A percentile compares a stretch with the other conserved stretches of the same genome.
phyloP scores from a whole-genome alignment of 1,284 basidiomycete genomes.

The Boletus smithii region DNA sequence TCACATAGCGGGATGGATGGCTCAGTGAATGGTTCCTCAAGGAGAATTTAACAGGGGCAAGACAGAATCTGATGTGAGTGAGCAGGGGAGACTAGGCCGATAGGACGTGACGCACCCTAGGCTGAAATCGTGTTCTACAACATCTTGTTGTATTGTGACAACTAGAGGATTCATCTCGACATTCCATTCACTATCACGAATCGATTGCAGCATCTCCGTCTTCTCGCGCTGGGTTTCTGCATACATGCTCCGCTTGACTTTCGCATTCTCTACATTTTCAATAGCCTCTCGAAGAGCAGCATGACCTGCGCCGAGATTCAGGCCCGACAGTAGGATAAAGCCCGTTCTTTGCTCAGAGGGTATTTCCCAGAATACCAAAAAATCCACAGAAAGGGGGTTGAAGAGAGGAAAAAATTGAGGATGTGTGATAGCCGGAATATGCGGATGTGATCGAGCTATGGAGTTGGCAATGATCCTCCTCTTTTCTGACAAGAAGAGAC shows the following conservation, averaged over 20 bases:
- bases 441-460: conserved; percentile 49
- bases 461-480: conserved; percentile 42
- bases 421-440: conserved; percentile 55
- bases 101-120: conserved; percentile 47
- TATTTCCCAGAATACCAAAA: conserved; percentile 73
- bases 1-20: conserved; percentile 48
- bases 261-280: conserved; percentile 55
- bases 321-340: conserved; percentile 54
- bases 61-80: conserved; percentile 48
- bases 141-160: conserved; percentile 43
- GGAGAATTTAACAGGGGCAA: conserved; percentile 51
- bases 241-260: conserved; percentile 79
- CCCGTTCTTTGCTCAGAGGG: conserved; percentile 58
- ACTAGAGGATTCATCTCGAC: conserved; percentile 71
- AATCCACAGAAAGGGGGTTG: conserved; percentile 67
- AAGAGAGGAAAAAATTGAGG: conserved; percentile 75
- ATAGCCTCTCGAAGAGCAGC: conserved; percentile 58
- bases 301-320: conserved; percentile 66
- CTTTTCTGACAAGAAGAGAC: conserved; percentile 51
- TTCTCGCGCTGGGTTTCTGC: conserved; percentile 81
- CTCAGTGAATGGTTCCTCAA: conserved; percentile 71
- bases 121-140: conserved; percentile 61
- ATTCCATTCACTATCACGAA: conserved; percentile 75
- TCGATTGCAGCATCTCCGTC: conserved; percentile 59
- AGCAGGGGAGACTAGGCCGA: conserved; percentile 5